Evolutionary conservation across 108 stramenopile genomes (phyloP), one percentile per base, ranked within the genome.

Genomic region (Cyclotella distinguenda): DNA sequence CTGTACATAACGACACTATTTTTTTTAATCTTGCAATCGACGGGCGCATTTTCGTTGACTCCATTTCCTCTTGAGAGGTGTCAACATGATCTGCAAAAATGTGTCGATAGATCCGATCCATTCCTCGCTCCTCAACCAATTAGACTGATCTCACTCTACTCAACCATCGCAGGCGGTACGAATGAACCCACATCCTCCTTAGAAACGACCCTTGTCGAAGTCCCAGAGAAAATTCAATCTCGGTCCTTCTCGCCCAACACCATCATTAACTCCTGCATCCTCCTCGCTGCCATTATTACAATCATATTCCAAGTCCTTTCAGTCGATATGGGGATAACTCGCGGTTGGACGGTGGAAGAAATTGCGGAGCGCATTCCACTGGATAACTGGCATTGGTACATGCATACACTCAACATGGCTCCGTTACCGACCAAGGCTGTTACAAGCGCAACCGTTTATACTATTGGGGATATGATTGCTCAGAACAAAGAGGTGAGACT

Each of bases 381-480:
- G 27, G 83, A 85, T 25, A 75, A 71, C 26, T 83, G 82, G 85
- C 18, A 28, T 3, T 58, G 56, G 19, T 87, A 87, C 62, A 61
- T 39, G 11, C 33, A 60, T 30, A 40, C 72, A 1, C 64, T 87
- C 0, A 27, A 63, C 31, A 43, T 46, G 27, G 46, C 72, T 1
- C 87, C 87, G 6, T 34, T 89, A 15, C 33, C 22, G 10, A 86
- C 83, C 45, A 86, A 89, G 70, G 85, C 85, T 9, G 51, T 70
- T 19, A 89, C 88, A 8, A 61, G 56, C 27, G 85, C 71, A 25
- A 76, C 82, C 1, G 88, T 85, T 2, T 89, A 89, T 60, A 68
- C 84, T 30, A 78, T 89, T 35, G 94, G 94, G 0, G 94, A 95
- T 59, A 64, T 86, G 21, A 72, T 89, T 11, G 71, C 94, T 9